phyloP scores from a whole-genome alignment of 106 monocot genomes.

The Dendrobium chrysotoxum region DNA sequence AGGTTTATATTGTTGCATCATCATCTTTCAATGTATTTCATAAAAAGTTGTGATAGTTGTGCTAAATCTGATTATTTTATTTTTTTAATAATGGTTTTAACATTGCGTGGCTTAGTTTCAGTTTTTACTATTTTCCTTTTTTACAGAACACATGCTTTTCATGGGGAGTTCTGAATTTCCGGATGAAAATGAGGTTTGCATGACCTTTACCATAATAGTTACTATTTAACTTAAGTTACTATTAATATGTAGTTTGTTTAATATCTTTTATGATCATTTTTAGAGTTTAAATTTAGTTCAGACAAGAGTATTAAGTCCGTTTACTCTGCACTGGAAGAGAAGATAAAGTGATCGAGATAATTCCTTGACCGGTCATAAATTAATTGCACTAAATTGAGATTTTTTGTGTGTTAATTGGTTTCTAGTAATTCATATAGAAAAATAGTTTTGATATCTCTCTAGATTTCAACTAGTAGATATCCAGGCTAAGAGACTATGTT shows the following conservation, averaged over 20 bases:
- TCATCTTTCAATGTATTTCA: not conserved
- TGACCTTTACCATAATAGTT: not conserved
- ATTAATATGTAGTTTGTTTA: not conserved
- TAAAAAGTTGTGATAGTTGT: not conserved
- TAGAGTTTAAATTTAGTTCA: not conserved
- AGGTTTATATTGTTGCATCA: not conserved
- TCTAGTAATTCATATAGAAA: not conserved
- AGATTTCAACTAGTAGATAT: not conserved
- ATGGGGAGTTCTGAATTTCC: constrained; percentile 97
- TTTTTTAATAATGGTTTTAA: not conserved
- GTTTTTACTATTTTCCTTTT: constrained; percentile 11
- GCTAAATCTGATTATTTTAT: not conserved
- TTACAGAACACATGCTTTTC: constrained; percentile 98
- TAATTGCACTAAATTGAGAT: not conserved
- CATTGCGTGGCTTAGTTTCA: not conserved
- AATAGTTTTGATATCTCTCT: not conserved
- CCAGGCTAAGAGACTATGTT: not conserved
- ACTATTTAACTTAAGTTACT: not conserved
- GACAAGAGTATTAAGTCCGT: not conserved
- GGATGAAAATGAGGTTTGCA: constrained; percentile 92
- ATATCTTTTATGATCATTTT: not conserved
- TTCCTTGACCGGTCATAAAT: not conserved
- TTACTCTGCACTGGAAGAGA: not conserved
- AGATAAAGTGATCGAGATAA: not conserved
- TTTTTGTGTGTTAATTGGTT: not conserved